phyloP scores from a whole-genome alignment of 257 asterid genomes.

The Solanum pinnatisectum region DNA sequence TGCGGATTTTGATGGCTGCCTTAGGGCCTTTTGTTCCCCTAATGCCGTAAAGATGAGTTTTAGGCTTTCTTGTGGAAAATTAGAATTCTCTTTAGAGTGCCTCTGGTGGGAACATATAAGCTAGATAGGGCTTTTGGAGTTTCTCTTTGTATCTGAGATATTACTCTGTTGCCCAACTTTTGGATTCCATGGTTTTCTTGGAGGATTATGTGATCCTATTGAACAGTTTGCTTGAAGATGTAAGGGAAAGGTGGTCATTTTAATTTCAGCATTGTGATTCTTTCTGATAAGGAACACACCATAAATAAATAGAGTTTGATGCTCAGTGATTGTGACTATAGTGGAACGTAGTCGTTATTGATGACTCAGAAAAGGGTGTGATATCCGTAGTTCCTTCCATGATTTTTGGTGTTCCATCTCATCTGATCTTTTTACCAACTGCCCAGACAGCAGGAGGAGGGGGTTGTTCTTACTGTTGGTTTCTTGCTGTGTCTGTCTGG shows the following conservation, averaged over 20 bases:
- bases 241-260: background rate
- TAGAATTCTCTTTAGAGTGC: background rate
- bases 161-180: background rate
- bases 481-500: background rate
- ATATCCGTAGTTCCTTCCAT: background rate
- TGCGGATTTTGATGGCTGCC: background rate
- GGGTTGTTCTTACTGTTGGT: background rate
- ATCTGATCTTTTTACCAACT: background rate
- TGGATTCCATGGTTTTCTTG: background rate
- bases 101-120: background rate
- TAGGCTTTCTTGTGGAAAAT: background rate
- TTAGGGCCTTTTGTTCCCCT: background rate
- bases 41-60: background rate
- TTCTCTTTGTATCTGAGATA: background rate
- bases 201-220: background rate
- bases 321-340: background rate
- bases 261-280: background rate
- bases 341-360: background rate
- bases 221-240: background rate
- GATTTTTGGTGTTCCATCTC: background rate
- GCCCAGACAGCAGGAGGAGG: background rate
- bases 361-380: background rate
- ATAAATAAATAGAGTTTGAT: background rate
- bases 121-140: background rate
- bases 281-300: background rate